Base-by-base conservation (phyloP, 371 early-diverging fungal genomes). In the Mucor mucedo region DNA sequence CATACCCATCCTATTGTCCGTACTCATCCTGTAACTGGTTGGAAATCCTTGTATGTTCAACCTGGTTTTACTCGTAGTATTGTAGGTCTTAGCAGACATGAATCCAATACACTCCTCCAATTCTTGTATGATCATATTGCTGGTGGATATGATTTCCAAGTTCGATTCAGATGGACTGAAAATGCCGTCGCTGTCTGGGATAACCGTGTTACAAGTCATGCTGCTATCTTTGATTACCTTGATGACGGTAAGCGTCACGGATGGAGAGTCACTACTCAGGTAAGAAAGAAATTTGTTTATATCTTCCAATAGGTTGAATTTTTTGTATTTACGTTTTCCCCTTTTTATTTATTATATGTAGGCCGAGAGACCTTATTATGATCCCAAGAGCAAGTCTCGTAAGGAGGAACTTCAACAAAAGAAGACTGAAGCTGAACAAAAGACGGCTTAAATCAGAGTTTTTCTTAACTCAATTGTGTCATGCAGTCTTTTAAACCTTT, bases 21-120 rank as follows among this genome's bases (percentile, higher is more conserved):
- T 50, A 86, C 86, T 7, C 85, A 89, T 66, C 89, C 89, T 39
- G 81, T 89, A 33, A 87, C 89, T 21, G 83, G 85, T 16, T 85
- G 83, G 83, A 88, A 87, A 70, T 67, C 82, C 28, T 62, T 89
- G 30, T 88, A 68, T 61, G 82, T 84, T 56, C 87, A 86, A 69
- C 80, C 80, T 11, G 82, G 67, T 52, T 88, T 87, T 65, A 86
- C 87, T 0, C 76, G 75, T 7, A 65, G 66, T 35, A 87, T 89
- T 68, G 73, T 77, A 29, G 78, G 77, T 13, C 58, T 89, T 13
- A 68, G 71, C 11, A 63, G 70, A 13, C 60, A 65, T 55, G 89
- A 87, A 61, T 83, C 84, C 33, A 80, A 81, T 53, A 62, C 77
- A 44, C 58, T 89, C 8, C 66, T 89, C 44, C 66, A 83, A 14